Conservation (phyloP, 2,329 filamentous ascomycete species). For the Talaromyces sp. region DNA sequence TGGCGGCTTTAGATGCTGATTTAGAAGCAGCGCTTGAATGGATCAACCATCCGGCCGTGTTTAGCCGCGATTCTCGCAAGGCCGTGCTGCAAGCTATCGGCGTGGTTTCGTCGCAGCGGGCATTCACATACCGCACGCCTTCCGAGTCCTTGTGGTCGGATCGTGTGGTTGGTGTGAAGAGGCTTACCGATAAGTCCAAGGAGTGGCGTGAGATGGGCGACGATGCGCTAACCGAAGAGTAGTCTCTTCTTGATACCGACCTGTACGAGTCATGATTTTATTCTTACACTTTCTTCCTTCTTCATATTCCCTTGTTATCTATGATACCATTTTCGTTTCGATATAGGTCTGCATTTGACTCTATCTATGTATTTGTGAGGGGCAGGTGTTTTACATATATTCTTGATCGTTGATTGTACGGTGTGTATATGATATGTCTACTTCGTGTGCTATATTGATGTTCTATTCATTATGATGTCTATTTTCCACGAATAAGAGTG, state of each 20-base stretch:
- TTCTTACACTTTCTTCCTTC: constrained; percentile 7
- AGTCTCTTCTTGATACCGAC: constrained; percentile 11
- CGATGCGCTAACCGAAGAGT: constrained; percentile 62
- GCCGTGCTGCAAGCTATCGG: constrained; percentile 94
- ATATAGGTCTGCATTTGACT: constrained; percentile 8
- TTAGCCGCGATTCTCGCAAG: constrained; percentile 89
- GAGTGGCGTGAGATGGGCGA: constrained; percentile 88
- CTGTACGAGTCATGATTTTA: constrained; percentile 4
- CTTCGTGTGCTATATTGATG: neutral
- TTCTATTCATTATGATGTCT: neutral
- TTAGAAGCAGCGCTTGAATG: constrained; percentile 88
- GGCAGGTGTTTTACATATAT: neutral
- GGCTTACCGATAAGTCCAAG: constrained; percentile 75
- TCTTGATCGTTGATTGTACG: neutral
- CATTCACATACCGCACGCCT: constrained; percentile 86
- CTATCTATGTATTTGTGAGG: neutral
- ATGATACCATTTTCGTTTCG: constrained; percentile 39
- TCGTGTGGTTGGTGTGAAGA: constrained; percentile 75
- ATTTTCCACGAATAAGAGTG: neutral
- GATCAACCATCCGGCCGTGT: constrained; percentile 96
- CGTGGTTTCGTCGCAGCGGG: constrained; percentile 90
- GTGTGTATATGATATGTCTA: neutral
- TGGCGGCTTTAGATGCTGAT: constrained; percentile 84
- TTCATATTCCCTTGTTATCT: constrained; percentile 20
- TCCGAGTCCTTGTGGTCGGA: constrained; percentile 87